A percentile compares a stretch with the other conserved stretches of the same genome.
Conservation (phyloP, 2,329 filamentous ascomycete species). For the Coniochaeta ligniaria region DNA sequence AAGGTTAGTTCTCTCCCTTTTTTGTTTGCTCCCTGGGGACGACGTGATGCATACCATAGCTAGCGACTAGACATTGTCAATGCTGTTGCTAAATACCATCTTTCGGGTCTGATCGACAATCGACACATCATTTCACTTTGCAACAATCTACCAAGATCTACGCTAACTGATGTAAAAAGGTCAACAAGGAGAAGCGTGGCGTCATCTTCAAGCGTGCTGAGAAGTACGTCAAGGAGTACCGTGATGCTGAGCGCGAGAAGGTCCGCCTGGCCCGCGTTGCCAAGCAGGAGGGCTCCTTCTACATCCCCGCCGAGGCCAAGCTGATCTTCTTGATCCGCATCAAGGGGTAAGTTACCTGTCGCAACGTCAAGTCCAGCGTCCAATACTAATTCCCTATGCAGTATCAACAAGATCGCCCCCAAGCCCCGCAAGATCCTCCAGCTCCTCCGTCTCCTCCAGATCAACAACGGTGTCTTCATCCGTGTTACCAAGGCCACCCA, state of each 20-base stretch:
- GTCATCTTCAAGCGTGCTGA: conserved; percentile 99
- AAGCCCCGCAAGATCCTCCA: conserved; percentile 99
- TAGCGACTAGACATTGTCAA: conserved; percentile 94
- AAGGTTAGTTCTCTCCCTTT: conserved; percentile 57
- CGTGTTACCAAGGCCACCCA: conserved; percentile 94
- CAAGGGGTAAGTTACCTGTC: conserved; percentile 64
- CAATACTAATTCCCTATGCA: conserved; percentile 20
- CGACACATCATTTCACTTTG: not conserved
- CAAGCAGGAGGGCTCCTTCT: conserved; percentile 89
- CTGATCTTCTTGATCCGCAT: conserved; percentile 98
- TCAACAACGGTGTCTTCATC: conserved; percentile 99
- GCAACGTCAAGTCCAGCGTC: conserved; percentile 1
- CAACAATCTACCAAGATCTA: conserved; percentile 22
- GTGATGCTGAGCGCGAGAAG: conserved; percentile 96
- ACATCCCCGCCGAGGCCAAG: conserved; percentile 91
- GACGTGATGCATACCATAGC: conserved; percentile 84
- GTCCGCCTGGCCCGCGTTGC: conserved; percentile 83
- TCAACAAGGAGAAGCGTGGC: conserved; percentile 96
- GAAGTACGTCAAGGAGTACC: conserved; percentile 99
- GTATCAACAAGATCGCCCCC: conserved; percentile 99
- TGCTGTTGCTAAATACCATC: conserved; percentile 99
- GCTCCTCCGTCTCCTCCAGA: conserved; percentile 98
- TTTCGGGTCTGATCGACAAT: conserved; percentile 86
- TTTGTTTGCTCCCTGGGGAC: conserved; percentile 19
- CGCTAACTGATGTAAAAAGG: conserved; percentile 43